Evolutionary conservation across 2,329 filamentous ascomycete genomes (phyloP).

Genomic region (Penicillium sp.): DNA sequence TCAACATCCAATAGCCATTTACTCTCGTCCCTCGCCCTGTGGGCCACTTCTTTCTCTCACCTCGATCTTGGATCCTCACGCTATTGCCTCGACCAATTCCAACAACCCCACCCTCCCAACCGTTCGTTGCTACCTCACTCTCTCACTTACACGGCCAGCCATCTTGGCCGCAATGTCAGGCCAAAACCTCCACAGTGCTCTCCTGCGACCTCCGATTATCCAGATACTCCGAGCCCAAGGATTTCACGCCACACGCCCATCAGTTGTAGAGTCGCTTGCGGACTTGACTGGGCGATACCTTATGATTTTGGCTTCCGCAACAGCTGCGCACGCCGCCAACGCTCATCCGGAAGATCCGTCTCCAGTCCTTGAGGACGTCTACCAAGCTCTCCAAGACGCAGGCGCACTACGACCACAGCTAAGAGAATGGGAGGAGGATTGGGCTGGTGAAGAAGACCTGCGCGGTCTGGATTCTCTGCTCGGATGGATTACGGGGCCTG

Average conservation of each 20-base stretch:
- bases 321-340: conserved; percentile 69
- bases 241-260: conserved; percentile 79
- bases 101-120: background rate
- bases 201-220: conserved; percentile 82
- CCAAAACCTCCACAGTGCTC: conserved; percentile 66
- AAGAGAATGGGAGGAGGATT: conserved; percentile 68
- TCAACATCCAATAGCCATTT: background rate
- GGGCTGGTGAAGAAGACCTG: conserved; percentile 71
- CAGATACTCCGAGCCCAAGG: conserved; percentile 90
- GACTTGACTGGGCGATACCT: conserved; percentile 85
- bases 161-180: conserved; percentile 41
- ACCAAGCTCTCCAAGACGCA: conserved; percentile 80
- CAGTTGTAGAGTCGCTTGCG: conserved; percentile 83
- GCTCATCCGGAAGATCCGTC: conserved; percentile 65
- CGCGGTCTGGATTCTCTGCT: conserved; percentile 77
- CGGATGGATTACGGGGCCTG: conserved; percentile 72
- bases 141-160: background rate
- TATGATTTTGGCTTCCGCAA: conserved; percentile 69
- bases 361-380: conserved; percentile 73
- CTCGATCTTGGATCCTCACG: background rate
- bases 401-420: conserved; percentile 72
- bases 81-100: too few relatives aligned
- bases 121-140: background rate
- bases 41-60: background rate
- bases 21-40: background rate